Percentiles rank a stretch among this genome's conserved stretches.
Evolutionary conservation across 2,329 filamentous ascomycete genomes (phyloP).

Genomic region (Parastagonospora avenae): DNA sequence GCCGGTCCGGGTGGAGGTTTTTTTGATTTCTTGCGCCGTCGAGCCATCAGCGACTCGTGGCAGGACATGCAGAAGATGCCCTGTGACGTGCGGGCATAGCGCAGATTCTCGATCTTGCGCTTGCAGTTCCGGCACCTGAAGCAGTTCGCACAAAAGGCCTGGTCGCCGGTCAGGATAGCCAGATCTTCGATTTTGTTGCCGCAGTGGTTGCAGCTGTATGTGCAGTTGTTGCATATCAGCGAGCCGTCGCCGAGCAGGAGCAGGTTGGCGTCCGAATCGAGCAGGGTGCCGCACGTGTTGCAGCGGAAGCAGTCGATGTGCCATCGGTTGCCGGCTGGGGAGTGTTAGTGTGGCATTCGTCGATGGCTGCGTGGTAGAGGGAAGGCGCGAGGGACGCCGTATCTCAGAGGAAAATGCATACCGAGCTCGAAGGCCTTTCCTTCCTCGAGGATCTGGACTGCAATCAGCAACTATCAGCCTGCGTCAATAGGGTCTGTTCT

Average conservation of each 20-base stretch:
- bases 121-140: slow-evolving; percentile 99
- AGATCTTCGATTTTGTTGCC: slow-evolving; percentile 98
- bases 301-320: slow-evolving; percentile 99
- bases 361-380: slow-evolving; percentile 3
- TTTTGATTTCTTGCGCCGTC: slow-evolving; percentile 85
- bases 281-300: slow-evolving; percentile 91
- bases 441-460: slow-evolving; percentile 86
- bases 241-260: slow-evolving; percentile 96
- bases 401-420: slow-evolving; percentile 55
- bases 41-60: slow-evolving; percentile 94
- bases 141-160: slow-evolving; percentile 96
- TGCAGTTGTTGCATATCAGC: slow-evolving; percentile 98
- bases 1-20: slow-evolving; percentile 39
- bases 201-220: slow-evolving; percentile 97
- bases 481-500: slow-evolving; percentile 8
- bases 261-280: slow-evolving; percentile 97
- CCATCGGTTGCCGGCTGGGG: slow-evolving; percentile 89
- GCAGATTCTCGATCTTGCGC: slow-evolving; percentile 95
- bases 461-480: slow-evolving; percentile 20
- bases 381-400: slow-evolving; percentile 20
- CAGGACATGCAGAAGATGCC: slow-evolving; percentile 99
- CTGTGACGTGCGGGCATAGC: slow-evolving; percentile 96
- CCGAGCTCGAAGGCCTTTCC: slow-evolving; percentile 98
- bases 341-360: slow-evolving; percentile 29
- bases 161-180: slow-evolving; percentile 94